Base-by-base conservation (phyloP, 2,329 filamentous ascomycete species). In the Thelonectria blattea region DNA sequence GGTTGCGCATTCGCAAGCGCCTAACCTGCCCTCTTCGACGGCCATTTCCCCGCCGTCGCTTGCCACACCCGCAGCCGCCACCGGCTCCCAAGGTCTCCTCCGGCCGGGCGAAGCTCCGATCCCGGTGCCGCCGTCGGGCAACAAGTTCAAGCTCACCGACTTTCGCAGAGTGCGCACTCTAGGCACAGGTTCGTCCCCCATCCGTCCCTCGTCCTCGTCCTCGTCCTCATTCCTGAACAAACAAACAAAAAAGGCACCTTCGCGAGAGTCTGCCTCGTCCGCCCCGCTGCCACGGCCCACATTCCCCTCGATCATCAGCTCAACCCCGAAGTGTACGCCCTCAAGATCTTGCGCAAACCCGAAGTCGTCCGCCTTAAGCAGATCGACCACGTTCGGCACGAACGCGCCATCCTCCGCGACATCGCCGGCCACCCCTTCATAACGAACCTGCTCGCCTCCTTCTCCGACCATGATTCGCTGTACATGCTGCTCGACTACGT, bases 401-500 rank as follows among this genome's bases (percentile, higher is more conserved):
- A 95, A 81, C 89, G 91, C 68, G 85, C 88, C 64, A 89, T 94
- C 67, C 86, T 95, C 52, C 85, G 87, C 71, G 88, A 91, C 65
- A 89, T 94, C 49, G 88, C 89, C 48, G 91, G 91, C 22, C 88
- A 93, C 73, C 91, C 91, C 22, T 95, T 94, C 77, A 93, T 95
- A 73, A 93, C 91, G 53, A 88, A 85, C 63, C 84, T 94, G 72
- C 82, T 90, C 51, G 89, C 88, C 62, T 92, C 91, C 66, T 95
- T 94, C 79, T 88, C 91, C 72, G 91, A 94, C 76, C 80, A 82
- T 68, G 90, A 93, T 70, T 91, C 89, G 17, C 80, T 94, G 45
- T 94, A 94, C 74, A 91, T 94, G 85, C 84, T 94, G 66, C 88
- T 93, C 69, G 90, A 93, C 76, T 93, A 93, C 74, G 88, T 92